Evolutionary conservation across 2,329 filamentous ascomycete species (phyloP).

Genomic region (Neonectria punicea): DNA sequence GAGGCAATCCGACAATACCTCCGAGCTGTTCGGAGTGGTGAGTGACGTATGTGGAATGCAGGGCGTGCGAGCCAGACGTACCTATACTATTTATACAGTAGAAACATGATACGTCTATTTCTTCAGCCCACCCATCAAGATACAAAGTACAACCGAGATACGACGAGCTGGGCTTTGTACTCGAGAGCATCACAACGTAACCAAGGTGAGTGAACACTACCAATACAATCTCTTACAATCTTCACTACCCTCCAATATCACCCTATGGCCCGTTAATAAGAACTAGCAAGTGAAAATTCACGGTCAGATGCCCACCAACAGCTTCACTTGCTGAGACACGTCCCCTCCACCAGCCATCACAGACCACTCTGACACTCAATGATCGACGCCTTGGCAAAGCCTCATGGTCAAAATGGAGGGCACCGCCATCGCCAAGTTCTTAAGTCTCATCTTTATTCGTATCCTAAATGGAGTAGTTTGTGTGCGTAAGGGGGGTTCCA

Average conservation of each 20-base stretch:
- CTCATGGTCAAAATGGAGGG: conserved; percentile 9
- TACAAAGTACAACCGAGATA: too few species aligned
- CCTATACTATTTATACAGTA: neutral
- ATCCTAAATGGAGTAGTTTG: conserved; percentile 9
- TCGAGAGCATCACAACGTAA: too few species aligned
- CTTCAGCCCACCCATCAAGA: too few species aligned
- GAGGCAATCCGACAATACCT: conserved; percentile 2
- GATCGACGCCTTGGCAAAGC: conserved; percentile 26
- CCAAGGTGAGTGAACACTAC: too few species aligned
- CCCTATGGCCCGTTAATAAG: too few species aligned
- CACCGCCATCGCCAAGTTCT: neutral
- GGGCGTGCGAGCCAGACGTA: neutral
- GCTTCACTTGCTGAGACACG: conserved; percentile 12
- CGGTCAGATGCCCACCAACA: conserved; percentile 1
- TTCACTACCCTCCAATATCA: neutral
- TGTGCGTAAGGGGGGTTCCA: neutral
- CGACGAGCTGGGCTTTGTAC: too few species aligned
- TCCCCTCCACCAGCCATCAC: conserved; percentile 7
- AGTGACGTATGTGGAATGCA: conserved; percentile 24
- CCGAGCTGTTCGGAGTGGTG: conserved; percentile 9
- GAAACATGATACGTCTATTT: neutral
- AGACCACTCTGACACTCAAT: neutral
- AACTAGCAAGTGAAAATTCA: neutral
- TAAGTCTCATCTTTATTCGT: conserved; percentile 15
- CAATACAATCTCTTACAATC: neutral